These are phyloP conservation scores for Mrakia gelida DNA, from an alignment of 768 basidiomycete genomes.

Conservation along the genomic window DNA sequence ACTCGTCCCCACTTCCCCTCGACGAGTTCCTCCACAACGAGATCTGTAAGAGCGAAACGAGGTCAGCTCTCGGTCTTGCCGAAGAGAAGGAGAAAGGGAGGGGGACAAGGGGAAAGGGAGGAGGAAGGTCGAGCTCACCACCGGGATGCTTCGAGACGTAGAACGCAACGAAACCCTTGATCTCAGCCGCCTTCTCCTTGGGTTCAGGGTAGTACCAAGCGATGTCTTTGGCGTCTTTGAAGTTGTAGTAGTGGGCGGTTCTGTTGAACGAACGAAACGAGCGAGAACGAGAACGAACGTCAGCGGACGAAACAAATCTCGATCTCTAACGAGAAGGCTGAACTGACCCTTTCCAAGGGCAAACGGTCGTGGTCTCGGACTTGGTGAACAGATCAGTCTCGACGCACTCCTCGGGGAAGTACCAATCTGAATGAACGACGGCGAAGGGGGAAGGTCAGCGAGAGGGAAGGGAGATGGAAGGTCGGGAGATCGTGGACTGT, in stretches of 20 bases:
- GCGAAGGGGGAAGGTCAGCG: background rate
- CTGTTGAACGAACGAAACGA: background rate
- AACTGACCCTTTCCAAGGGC: slow-evolving; percentile 11
- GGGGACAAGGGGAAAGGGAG: too few species aligned
- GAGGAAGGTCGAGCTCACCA: background rate
- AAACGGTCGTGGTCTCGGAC: background rate
- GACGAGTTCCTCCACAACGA: background rate
- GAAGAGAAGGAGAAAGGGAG: background rate
- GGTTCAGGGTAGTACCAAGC: slow-evolving; percentile 12
- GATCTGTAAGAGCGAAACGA: background rate
- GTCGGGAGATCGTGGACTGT: background rate
- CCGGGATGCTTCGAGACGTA: background rate
- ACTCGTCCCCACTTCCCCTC: background rate
- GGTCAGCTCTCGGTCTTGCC: background rate
- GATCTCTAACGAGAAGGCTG: background rate
- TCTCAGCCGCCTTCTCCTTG: slow-evolving; percentile 8
- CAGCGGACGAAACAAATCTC: background rate
- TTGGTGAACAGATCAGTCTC: background rate
- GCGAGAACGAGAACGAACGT: too few species aligned
- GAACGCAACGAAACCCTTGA: slow-evolving; percentile 7
- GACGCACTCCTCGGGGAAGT: slow-evolving; percentile 1
- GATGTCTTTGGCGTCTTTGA: slow-evolving; percentile 8
- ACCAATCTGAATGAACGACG: background rate
- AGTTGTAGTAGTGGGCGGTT: slow-evolving; percentile 8
- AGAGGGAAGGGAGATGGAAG: background rate